A percentile compares a stretch with the other conserved stretches of the same genome.
phyloP scores from a whole-genome alignment of 495 filamentous ascomycete genomes.

The Lepidopterella palustris region DNA sequence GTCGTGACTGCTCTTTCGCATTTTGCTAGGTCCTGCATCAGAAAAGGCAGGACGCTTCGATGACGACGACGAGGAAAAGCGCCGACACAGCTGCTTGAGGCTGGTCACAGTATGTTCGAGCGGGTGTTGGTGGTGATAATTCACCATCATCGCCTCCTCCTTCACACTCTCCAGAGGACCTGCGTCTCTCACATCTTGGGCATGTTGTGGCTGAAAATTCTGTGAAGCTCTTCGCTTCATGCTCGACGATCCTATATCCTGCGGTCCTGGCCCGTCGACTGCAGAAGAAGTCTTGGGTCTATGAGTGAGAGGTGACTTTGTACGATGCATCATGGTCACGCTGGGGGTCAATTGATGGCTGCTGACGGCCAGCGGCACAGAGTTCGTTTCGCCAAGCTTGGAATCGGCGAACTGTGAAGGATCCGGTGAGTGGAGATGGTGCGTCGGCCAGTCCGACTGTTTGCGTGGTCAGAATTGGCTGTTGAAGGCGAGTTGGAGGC shows the following conservation, averaged over 20 bases:
- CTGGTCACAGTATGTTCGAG: constrained; percentile 4
- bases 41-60: not conserved
- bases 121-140: constrained; percentile 11
- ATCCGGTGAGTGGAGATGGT: not conserved
- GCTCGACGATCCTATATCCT: not conserved
- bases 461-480: not conserved
- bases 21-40: not conserved
- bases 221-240: constrained; percentile 29
- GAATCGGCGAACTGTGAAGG: not conserved
- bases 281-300: constrained; percentile 27
- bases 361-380: not conserved
- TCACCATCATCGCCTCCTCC: constrained; percentile 5
- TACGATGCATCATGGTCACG: constrained; percentile 13
- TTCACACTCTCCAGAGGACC: constrained; percentile 5
- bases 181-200: constrained; percentile 7
- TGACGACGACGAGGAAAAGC: constrained; percentile 20
- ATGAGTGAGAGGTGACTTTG: constrained; percentile 16
- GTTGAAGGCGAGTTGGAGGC: constrained; percentile 2
- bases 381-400: not conserved
- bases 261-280: not conserved
- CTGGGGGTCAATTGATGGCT: not conserved
- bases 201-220: constrained; percentile 8
- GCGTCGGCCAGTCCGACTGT: not conserved
- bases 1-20: constrained; percentile 1
- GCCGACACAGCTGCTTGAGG: constrained; percentile 18